A percentile compares a stretch with the other conserved stretches of the same genome.
phyloP scores from a whole-genome alignment of 2,329 filamentous ascomycete genomes.

The Nothophoma quercina region DNA sequence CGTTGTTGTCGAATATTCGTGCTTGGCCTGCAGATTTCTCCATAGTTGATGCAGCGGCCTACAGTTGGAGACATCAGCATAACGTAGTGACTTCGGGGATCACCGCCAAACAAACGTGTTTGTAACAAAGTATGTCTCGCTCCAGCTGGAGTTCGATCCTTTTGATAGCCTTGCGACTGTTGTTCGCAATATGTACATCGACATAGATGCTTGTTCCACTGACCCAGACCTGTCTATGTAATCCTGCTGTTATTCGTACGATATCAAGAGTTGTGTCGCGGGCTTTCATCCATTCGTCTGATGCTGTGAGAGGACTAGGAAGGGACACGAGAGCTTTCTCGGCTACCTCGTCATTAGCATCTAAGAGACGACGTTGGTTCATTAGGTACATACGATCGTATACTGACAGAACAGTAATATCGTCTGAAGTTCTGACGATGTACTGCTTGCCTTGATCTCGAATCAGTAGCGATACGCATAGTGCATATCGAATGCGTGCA shows the following conservation, averaged over 20 bases:
- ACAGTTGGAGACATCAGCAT: slow-evolving; percentile 30
- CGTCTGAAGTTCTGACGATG: slow-evolving; percentile 59
- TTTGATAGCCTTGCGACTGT: slow-evolving; percentile 58
- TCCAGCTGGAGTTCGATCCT: slow-evolving; percentile 62
- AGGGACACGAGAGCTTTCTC: slow-evolving; percentile 63
- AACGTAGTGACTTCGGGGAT: not conserved
- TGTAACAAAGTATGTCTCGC: slow-evolving; percentile 59
- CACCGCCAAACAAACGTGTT: slow-evolving; percentile 50
- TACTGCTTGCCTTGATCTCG: slow-evolving; percentile 58
- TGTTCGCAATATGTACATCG: slow-evolving; percentile 61
- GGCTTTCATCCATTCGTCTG: slow-evolving; percentile 56
- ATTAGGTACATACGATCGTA: slow-evolving; percentile 58
- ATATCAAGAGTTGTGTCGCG: slow-evolving; percentile 53
- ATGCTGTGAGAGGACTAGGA: slow-evolving; percentile 59
- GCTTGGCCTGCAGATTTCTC: slow-evolving; percentile 60
- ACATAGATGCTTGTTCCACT: slow-evolving; percentile 64
- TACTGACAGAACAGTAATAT: slow-evolving; percentile 60
- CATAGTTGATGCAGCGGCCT: slow-evolving; percentile 58
- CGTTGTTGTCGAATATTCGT: slow-evolving; percentile 61
- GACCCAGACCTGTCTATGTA: slow-evolving; percentile 67
- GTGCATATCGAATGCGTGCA: slow-evolving; percentile 59
- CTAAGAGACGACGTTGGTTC: not conserved
- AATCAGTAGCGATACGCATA: slow-evolving; percentile 58
- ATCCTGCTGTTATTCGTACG: slow-evolving; percentile 59
- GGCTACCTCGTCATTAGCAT: slow-evolving; percentile 42